Evolutionary conservation across 1,284 basidiomycete species (phyloP).

Genomic region (Lentinula novae-zelandiae): DNA sequence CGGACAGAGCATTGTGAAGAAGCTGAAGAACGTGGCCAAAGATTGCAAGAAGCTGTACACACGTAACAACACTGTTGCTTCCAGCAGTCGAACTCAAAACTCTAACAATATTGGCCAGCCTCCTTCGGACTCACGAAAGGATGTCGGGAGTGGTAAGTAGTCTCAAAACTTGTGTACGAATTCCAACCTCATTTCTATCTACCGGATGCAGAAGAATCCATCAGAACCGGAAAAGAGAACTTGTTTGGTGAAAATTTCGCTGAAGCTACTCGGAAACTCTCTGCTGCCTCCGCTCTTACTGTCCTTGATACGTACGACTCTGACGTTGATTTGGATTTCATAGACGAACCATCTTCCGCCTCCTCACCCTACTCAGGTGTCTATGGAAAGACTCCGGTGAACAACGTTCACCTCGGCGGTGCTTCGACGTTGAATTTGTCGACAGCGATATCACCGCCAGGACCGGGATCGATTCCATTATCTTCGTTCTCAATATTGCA

Average conservation of each 20-base stretch:
- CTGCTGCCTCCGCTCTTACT: conserved; percentile 4
- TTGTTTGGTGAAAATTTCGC: conserved; percentile 59
- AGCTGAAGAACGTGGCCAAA: conserved; percentile 75
- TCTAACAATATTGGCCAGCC: neutral
- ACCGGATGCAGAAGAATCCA: neutral
- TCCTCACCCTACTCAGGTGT: conserved; percentile 28
- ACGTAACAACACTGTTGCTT: conserved; percentile 30
- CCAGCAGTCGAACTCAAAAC: neutral
- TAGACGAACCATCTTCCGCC: conserved; percentile 32
- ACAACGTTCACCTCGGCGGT: conserved; percentile 31
- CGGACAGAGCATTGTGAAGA: conserved; percentile 67
- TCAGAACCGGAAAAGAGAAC: conserved; percentile 28
- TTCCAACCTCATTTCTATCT: neutral
- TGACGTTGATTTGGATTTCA: conserved; percentile 73
- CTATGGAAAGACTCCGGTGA: conserved; percentile 30
- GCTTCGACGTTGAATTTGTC: conserved; percentile 12
- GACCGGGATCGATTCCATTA: conserved; percentile 44
- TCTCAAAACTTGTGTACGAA: neutral
- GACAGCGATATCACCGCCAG: conserved; percentile 27
- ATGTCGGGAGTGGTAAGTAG: neutral
- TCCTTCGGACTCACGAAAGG: conserved; percentile 1
- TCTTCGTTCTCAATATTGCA: conserved; percentile 42
- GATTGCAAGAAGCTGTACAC: conserved; percentile 72
- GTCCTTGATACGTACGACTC: conserved; percentile 51
- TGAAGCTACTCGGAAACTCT: conserved; percentile 46